These are phyloP conservation scores for Boletus sp. DNA, from an alignment of 768 basidiomycete species.

Conservation along the genomic window DNA sequence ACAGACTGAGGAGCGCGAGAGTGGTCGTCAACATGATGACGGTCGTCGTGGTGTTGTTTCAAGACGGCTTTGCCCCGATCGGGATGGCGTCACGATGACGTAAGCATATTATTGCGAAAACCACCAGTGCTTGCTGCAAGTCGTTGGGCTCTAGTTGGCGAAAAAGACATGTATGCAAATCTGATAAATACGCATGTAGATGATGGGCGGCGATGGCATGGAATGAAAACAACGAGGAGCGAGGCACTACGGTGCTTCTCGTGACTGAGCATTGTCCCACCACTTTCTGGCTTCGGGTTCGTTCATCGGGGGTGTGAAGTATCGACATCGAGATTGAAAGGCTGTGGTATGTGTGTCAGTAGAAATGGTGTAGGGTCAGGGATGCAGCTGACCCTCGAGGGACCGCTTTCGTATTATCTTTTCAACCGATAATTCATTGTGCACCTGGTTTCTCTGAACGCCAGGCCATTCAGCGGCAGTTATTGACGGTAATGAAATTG, in stretches of 20 bases:
- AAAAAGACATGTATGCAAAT: constrained; percentile 12
- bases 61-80: background rate
- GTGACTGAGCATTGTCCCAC: constrained; percentile 46
- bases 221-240: constrained; percentile 32
- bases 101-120: constrained; percentile 16
- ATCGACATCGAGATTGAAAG: constrained; percentile 75
- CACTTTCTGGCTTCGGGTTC: constrained; percentile 55
- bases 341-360: constrained; percentile 42
- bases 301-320: constrained; percentile 63
- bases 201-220: constrained; percentile 9
- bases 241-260: constrained; percentile 31
- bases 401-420: constrained; percentile 67
- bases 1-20: constrained; percentile 18
- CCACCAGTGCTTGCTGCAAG: background rate
- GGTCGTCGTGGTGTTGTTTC: constrained; percentile 12
- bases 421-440: constrained; percentile 71
- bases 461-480: constrained; percentile 28
- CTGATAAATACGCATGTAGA: constrained; percentile 10
- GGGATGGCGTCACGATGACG: constrained; percentile 27
- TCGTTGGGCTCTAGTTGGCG: background rate
- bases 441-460: constrained; percentile 65
- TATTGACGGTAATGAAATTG: constrained; percentile 28
- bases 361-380: constrained; percentile 16
- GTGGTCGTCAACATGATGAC: constrained; percentile 17
- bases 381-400: constrained; percentile 54